Evolutionary conservation across 345 rosid genomes (phyloP), one percentile per base, ranked within the genome.

Genomic region (Balakata baccata): DNA sequence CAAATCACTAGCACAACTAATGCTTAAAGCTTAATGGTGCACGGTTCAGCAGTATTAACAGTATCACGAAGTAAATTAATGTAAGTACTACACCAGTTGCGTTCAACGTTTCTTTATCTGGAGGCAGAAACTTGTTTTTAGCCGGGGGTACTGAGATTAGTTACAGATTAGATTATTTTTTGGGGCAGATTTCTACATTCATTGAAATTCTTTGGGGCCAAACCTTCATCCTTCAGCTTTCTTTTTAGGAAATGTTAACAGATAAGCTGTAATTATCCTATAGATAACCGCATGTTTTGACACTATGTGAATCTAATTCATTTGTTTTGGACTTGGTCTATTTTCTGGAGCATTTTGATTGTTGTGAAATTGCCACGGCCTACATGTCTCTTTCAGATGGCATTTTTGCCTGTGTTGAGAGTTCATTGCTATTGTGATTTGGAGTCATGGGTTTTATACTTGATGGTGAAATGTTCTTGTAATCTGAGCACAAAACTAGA

Each of bases 241-340:
- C 12, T 1, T 25, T 64, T 68, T 18, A 54, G 70, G 38, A 57
- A 75, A 59, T 54, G 38, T 59, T 53, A 66, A 67, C 73, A 77
- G 76, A 74, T 75, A 76, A 76, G 51, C 16, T 79, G 84, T 81
- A 84, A 78, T 68, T 84, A 78, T 73, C 62, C 25, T 45, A 79
- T 66, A 66, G 70, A 77, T 77, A 64, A 50, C 75, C 47, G 29
- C 70, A 63, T 67, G 72, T 50, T 66, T 78, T 22, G 70, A 4
- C 39, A 60, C 64, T 51, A 3, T 39, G 57, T 29, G 34, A 37
- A 66, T 68, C 64, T 49, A 58, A 46, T 46, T 7, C 23, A 25
- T 12, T 16, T 4, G 37, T 22, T 45, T 11, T 69, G 16, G 18
- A 38, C n/a, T 38, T 29, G 5, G 22, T 66, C 13, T 20, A 11